Evolutionary conservation across 257 asterid species (phyloP).

Genomic region (Mentha longifolia): DNA sequence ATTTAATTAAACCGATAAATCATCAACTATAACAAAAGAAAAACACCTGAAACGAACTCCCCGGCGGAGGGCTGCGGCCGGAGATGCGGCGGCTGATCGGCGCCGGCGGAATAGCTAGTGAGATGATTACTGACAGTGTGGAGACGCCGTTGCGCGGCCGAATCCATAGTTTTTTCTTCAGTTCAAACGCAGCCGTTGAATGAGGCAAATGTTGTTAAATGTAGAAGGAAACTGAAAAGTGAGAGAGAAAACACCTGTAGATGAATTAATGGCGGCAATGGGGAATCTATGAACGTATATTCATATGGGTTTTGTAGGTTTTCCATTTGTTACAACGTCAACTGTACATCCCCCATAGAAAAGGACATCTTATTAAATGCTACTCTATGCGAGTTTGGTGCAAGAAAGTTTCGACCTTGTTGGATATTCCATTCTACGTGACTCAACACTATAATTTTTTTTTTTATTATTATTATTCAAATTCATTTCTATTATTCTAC

Average conservation of each 20-base stretch:
- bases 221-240: neutral
- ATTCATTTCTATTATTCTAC: too few species aligned
- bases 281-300: conserved; percentile 4
- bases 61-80: conserved; percentile 40
- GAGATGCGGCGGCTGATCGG: conserved; percentile 39
- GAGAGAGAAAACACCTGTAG: neutral
- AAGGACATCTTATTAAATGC: too few species aligned
- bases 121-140: conserved; percentile 46
- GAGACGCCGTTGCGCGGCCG: conserved; percentile 51
- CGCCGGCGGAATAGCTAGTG: conserved; percentile 31
- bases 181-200: neutral
- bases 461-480: too few species aligned
- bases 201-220: neutral
- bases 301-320: conserved; percentile 8
- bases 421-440: too few species aligned
- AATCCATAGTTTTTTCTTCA: conserved; percentile 30
- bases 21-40: neutral
- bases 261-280: neutral
- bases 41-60: conserved; percentile 44
- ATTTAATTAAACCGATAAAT: neutral
- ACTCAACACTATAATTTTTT: too few species aligned
- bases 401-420: neutral
- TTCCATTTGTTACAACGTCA: conserved; percentile 13
- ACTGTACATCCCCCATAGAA: conserved; percentile 5
- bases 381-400: too few species aligned